phyloP scores from a whole-genome alignment of 2,329 filamentous ascomycete species.

The Orbilia javanica region DNA sequence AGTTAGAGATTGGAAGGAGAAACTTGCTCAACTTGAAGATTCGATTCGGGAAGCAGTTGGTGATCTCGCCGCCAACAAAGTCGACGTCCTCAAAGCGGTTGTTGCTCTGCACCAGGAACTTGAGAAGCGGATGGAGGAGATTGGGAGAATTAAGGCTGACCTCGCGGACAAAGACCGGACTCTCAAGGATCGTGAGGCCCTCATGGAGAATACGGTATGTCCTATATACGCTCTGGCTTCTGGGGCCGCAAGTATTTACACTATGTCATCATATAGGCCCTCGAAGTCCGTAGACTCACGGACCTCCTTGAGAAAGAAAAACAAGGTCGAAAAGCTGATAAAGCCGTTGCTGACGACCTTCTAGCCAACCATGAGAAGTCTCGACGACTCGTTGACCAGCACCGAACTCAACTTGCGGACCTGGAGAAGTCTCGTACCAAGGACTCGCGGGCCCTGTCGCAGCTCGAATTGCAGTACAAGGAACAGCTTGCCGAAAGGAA shows the following conservation, averaged over 20 bases:
- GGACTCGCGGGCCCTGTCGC: slow-evolving; percentile 80
- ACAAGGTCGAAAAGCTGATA: slow-evolving; percentile 84
- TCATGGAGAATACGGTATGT: slow-evolving; percentile 74
- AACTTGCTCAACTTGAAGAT: slow-evolving; percentile 88
- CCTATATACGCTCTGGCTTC: background rate
- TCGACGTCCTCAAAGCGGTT: slow-evolving; percentile 86
- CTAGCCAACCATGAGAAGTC: slow-evolving; percentile 89
- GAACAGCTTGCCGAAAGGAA: slow-evolving; percentile 93
- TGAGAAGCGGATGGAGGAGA: slow-evolving; percentile 83
- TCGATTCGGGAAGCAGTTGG: slow-evolving; percentile 88
- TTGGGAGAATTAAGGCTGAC: slow-evolving; percentile 81
- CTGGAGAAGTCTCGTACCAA: slow-evolving; percentile 82
- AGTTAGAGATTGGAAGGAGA: slow-evolving; percentile 89
- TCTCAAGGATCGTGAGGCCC: slow-evolving; percentile 86
- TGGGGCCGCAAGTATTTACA: slow-evolving; percentile 20
- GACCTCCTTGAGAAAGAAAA: slow-evolving; percentile 94
- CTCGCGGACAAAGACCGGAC: slow-evolving; percentile 91
- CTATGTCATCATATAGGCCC: slow-evolving; percentile 73
- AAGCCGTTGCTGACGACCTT: slow-evolving; percentile 86
- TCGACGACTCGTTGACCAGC: slow-evolving; percentile 84
- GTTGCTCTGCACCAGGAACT: slow-evolving; percentile 88
- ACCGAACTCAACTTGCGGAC: slow-evolving; percentile 86
- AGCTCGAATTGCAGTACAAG: slow-evolving; percentile 82
- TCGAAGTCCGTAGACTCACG: slow-evolving; percentile 85
- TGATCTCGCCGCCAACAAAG: slow-evolving; percentile 86